phyloP scores from a whole-genome alignment of 768 basidiomycete species.

The Russula olivacea region DNA sequence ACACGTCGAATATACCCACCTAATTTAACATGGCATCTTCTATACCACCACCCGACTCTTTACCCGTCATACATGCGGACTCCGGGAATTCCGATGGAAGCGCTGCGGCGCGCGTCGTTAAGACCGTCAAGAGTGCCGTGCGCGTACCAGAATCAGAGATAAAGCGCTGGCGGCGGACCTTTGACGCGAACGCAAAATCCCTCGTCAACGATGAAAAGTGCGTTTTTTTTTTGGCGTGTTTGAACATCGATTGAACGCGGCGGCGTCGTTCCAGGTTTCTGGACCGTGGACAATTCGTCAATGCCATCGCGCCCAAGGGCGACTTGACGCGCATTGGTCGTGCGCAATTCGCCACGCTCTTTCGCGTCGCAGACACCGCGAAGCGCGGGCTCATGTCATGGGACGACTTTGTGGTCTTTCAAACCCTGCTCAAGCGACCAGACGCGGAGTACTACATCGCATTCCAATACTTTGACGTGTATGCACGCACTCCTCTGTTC shows the following conservation, averaged over 20 bases:
- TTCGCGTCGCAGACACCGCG: conserved; percentile 79
- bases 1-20: conserved; percentile 13
- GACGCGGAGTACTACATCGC: conserved; percentile 98
- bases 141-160: conserved; percentile 76
- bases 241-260: neutral
- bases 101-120: conserved; percentile 40
- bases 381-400: conserved; percentile 77
- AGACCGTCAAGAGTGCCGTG: conserved; percentile 62
- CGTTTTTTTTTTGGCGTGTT: conserved; percentile 29
- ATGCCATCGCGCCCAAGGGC: conserved; percentile 84
- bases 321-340: conserved; percentile 84
- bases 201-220: conserved; percentile 77
- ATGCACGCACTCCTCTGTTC: conserved; percentile 4
- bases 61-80: conserved; percentile 51
- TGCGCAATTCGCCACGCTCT: conserved; percentile 84
- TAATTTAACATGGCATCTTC: conserved; percentile 21
- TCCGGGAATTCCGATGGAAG: conserved; percentile 44
- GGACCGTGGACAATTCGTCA: conserved; percentile 83
- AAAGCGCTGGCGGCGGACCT: conserved; percentile 82
- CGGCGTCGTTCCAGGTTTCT: conserved; percentile 56
- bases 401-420: conserved; percentile 96
- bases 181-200: conserved; percentile 75
- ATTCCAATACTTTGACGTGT: conserved; percentile 95
- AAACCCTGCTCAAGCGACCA: conserved; percentile 86
- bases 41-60: conserved; percentile 28